Conservation (phyloP, 768 basidiomycete species). For the Mycena maculata region DNA sequence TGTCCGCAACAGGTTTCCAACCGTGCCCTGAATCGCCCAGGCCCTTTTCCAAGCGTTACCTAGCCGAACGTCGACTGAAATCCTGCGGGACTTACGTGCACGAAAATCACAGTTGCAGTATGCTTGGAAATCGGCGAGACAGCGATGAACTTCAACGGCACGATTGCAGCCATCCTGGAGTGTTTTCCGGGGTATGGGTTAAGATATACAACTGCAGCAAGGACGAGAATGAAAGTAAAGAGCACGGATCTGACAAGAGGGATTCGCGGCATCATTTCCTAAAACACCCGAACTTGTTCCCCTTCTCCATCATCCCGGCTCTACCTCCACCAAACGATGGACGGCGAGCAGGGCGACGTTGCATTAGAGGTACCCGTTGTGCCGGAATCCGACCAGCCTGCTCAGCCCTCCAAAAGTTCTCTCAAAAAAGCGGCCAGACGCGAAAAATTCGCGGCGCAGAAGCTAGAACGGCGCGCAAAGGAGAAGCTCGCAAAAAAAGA, state of each 20-base stretch:
- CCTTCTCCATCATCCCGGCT: background rate
- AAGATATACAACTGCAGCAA: conserved; percentile 33
- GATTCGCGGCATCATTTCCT: conserved; percentile 8
- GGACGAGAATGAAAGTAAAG: conserved; percentile 25
- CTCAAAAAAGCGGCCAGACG: conserved; percentile 82
- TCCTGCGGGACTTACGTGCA: conserved; percentile 73
- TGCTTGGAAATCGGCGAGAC: conserved; percentile 71
- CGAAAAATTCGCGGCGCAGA: conserved; percentile 70
- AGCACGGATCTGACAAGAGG: background rate
- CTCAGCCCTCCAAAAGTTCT: conserved; percentile 78
- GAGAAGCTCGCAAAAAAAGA: conserved; percentile 84
- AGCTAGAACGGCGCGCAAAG: conserved; percentile 78
- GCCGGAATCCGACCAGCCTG: conserved; percentile 30
- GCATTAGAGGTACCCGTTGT: conserved; percentile 3
- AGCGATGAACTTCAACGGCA: conserved; percentile 60
- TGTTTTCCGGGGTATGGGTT: conserved; percentile 6
- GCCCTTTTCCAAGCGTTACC: conserved; percentile 58
- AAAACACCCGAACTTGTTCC: background rate
- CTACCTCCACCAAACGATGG: background rate
- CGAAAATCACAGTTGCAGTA: conserved; percentile 88
- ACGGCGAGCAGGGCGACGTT: conserved; percentile 1
- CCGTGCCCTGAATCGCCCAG: conserved; percentile 68
- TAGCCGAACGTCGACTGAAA: conserved; percentile 11
- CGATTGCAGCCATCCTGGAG: conserved; percentile 46
- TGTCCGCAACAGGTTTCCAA: conserved; percentile 81